Evolutionary conservation across 1,139 yeast genomes (phyloP), one percentile per base, ranked within the genome.

Genomic region (Suhomyces wounanorum): DNA sequence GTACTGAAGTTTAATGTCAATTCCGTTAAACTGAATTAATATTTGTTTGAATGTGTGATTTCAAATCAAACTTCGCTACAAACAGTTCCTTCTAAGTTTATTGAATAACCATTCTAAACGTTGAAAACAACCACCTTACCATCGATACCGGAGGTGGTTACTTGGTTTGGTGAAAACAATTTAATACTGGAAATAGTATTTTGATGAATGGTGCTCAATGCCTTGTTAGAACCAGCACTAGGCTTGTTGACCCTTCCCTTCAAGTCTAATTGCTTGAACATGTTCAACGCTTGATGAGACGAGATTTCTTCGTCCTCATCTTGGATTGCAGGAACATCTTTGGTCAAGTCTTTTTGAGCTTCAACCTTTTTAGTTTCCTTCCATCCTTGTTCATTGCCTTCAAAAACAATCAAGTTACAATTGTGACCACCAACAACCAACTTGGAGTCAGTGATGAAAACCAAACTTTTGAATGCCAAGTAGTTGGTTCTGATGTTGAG

Each of bases 211-310:
- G 97, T 90, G 54, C 79, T 79, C 64, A 87, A 78, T 46, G 81
- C 82, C 50, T 80, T 78, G 36, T 69, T 65, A 37, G 80, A 72
- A 23, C 74, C 71, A 47, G 55, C 55, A 44, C 58, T 55, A 26
- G 76, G 71, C 54, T 78, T 74, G 57, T 79, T 76, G 48, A 82
- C 84, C 52, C 89, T 81, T 50, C 99, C 99, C 78, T 91, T 92
- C 69, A 94, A 81, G 70, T 94, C 99, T 79, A 94, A 78, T 70
- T 94, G 97, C 70, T 91, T 87, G 75, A 95, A 95, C 94, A 94
- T 90, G 72, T 89, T 89, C 67, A 94, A 81, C 13, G 98, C 98
- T 55, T 91, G 87, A 59, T 86, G 87, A 52, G 87, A 84, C 26
- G 84, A 77, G 48, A 82, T 77, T 64, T 86, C 94, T 51, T 77